Base-by-base conservation (phyloP, 2,329 filamentous ascomycete genomes). In the Penicillium janthinellum region DNA sequence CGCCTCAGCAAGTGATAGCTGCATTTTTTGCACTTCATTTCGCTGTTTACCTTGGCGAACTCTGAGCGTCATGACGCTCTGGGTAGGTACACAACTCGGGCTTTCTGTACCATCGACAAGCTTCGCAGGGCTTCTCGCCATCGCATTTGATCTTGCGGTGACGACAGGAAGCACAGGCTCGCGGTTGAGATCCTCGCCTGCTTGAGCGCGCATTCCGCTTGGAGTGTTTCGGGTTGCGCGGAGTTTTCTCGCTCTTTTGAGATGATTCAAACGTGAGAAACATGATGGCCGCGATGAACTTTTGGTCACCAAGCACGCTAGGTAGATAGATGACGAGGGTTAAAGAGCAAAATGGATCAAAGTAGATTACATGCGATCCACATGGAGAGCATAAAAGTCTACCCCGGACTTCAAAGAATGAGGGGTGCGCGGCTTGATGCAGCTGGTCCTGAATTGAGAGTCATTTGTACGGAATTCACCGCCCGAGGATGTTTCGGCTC, bases 101-200 rank as follows among this genome's bases (percentile, higher is more conserved):
- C 62, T 89, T 89, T 55, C 90, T 86, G 71, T 91, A 92, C 71
- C 89, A 92, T 56, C 90, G 84, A 72, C 90, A 93, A 73, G 92
- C 90, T 34, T 89, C 88, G 72, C 90, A 93, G 4, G 90, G 90
- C 70, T 90, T 87, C 63, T 87, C 84, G 60, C 90, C 90, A 77
- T 92, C 89, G 71, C 90, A 93, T 63, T 90, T 87, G 48, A 92
- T 92, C 76, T 92, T 93, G 61, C 90, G 84, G 62, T 89, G 83
- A 72, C 91, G 88, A 77, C 90, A 91, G 68, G 90, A 88, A 50
- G 88, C 86, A 72, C 89, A 91, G 31, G 89, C 89, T 34, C 69
- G 68, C 5, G 54, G 53, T 17, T 52, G 54, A n/a, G 54, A 54
- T 2, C 56, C 59, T 11, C 62, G 54, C 1, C 56, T 56, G 2